Base-by-base conservation (phyloP, 805 yeast species). In the Komagataella pseudopastoris region DNA sequence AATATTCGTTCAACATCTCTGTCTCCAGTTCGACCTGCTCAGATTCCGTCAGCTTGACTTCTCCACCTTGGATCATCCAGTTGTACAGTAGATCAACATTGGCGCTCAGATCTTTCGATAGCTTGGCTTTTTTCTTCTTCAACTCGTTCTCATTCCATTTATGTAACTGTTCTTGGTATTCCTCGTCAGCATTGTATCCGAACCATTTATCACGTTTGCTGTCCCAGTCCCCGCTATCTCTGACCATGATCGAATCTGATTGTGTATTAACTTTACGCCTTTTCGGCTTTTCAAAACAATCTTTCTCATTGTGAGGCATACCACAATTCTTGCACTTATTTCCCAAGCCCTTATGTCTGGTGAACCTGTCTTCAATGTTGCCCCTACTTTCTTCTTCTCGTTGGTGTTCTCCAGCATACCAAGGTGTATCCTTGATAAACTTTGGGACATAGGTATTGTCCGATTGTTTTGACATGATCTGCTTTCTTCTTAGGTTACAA, bases 121-220 rank as follows among this genome's bases (percentile, higher is more conserved):
- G 50, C 50, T 36, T 50, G 49, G 23, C 56, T 50, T 36, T 56
- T 50, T 30, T 57, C 50, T 53, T 59, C 59, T 47, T 62, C 54
- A 49, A 30, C 55, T 67, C 69, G 56, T 69, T 63, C 45, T 55
- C 59, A 51, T 71, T 69, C 77, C 84, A 77, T 48, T 68, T 67
- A 50, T 65, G 61, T 5, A 80, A 57, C 30, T 76, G 74, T 10
- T 71, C 66, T 49, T 72, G 75, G 69, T 85, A 86, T 51, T 84
- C 88, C 8, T 71, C 68, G 6, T 58, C 59, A 7, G 78, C 72
- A 48, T 83, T 81, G 60, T 79, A 85, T 0, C 95, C 95, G 60
- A 77, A 84, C 95, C 93, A 87, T 53, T 88, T 71, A 64, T 87
- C 95, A 53, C 89, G 67, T 55, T 82, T 83, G 8, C 81, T 75